These are phyloP conservation scores for Hirsutella thompsonii DNA, from an alignment of 2,329 filamentous ascomycete species.

Conservation along the genomic window DNA sequence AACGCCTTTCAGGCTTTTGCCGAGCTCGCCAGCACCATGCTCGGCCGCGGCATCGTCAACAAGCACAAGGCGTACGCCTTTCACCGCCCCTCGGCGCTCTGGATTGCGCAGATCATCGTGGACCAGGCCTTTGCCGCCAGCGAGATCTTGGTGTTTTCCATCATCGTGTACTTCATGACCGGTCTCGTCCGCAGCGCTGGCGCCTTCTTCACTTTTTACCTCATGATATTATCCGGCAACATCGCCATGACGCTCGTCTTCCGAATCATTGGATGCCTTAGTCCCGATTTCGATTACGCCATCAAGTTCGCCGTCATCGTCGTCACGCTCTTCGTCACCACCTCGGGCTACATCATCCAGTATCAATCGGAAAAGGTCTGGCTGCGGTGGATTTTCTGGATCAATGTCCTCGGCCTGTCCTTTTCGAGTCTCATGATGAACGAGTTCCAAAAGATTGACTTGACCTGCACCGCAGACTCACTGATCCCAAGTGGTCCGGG, in stretches of 20 bases:
- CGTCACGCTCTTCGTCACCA: constrained; percentile 72
- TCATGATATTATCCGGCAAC: constrained; percentile 57
- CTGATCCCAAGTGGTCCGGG: constrained; percentile 58
- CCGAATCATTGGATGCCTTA: constrained; percentile 59
- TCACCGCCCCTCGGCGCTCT: constrained; percentile 68
- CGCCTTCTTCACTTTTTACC: constrained; percentile 65
- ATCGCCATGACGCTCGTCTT: constrained; percentile 69
- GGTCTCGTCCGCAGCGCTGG: constrained; percentile 56
- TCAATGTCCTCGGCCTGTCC: constrained; percentile 61
- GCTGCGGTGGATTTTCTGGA: constrained; percentile 69
- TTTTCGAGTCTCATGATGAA: constrained; percentile 79
- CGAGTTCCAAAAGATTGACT: constrained; percentile 58
- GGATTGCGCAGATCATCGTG: constrained; percentile 72
- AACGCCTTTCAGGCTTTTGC: constrained; percentile 81
- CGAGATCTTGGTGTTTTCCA: constrained; percentile 58
- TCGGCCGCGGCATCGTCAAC: constrained; percentile 64
- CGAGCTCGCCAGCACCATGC: constrained; percentile 64
- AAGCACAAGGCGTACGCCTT: constrained; percentile 79
- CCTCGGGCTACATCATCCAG: constrained; percentile 74
- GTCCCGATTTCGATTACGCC: constrained; percentile 73
- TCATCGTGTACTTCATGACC: constrained; percentile 73
- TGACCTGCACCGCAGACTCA: constrained; percentile 55
- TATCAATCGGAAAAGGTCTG: constrained; percentile 63
- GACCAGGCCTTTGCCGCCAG: constrained; percentile 60
- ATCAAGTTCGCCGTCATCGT: constrained; percentile 70